phyloP scores from a whole-genome alignment of 495 filamentous ascomycete genomes.

The Chaetomidium leptoderma region DNA sequence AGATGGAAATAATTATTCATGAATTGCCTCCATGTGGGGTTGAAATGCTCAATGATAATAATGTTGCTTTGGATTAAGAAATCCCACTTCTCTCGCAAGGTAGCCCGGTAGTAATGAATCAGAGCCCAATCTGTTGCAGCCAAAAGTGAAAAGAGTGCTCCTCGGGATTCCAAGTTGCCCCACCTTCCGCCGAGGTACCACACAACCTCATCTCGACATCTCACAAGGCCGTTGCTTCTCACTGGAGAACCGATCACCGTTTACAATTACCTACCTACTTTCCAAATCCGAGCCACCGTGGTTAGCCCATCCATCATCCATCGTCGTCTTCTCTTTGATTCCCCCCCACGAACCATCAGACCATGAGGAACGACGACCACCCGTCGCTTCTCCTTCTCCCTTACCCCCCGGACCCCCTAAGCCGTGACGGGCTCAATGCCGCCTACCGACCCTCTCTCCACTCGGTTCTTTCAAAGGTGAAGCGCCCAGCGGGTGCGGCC shows the following conservation, averaged over 20 bases:
- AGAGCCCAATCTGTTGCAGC: no score
- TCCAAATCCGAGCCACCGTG: background rate
- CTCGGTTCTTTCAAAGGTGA: slow-evolving; percentile 44
- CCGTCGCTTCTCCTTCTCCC: slow-evolving; percentile 57
- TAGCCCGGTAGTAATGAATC: no score
- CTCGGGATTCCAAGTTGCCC: background rate
- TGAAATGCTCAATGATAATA: no score
- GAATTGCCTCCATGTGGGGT: no score
- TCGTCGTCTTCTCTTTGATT: background rate
- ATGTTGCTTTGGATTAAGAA: no score
- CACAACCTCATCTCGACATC: background rate
- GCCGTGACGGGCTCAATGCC: slow-evolving; percentile 45
- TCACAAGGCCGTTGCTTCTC: background rate
- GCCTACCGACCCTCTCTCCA: slow-evolving; percentile 54
- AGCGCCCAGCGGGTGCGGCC: slow-evolving; percentile 33
- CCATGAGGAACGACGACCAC: slow-evolving; percentile 22
- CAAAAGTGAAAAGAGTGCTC: background rate
- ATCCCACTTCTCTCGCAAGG: no score
- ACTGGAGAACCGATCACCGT: background rate
- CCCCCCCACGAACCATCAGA: background rate
- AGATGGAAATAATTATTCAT: no score
- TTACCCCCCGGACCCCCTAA: slow-evolving; percentile 48
- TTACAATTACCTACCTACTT: background rate
- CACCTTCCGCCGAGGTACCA: background rate
- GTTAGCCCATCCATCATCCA: background rate